A percentile compares a stretch with the other conserved stretches of the same genome.
These are phyloP conservation scores for Cyclocybe aegerita DNA, from an alignment of 768 basidiomycete genomes.

Conservation along the genomic window DNA sequence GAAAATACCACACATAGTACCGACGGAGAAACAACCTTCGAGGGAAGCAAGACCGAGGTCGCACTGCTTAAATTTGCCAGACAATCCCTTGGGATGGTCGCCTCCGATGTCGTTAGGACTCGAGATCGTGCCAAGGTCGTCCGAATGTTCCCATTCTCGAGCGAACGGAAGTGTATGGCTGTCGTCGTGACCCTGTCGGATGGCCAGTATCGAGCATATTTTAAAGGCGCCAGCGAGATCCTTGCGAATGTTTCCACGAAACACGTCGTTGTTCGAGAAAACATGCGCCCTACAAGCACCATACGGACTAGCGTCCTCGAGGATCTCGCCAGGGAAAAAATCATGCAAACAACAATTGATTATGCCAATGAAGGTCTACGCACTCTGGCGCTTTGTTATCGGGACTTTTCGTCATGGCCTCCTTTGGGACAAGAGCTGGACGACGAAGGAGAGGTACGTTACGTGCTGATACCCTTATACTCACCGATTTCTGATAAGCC, in stretches of 20 bases:
- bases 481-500: constrained; percentile 11
- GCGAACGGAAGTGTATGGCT: constrained; percentile 93
- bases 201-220: constrained; percentile 64
- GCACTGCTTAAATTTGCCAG: constrained; percentile 85
- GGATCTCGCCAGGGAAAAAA: constrained; percentile 74
- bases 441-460: constrained; percentile 53
- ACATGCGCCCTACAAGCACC: constrained; percentile 17
- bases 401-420: constrained; percentile 86
- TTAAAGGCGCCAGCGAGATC: constrained; percentile 96
- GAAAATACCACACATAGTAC: constrained; percentile 66
- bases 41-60: constrained; percentile 95
- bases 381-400: constrained; percentile 93
- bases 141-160: constrained; percentile 93
- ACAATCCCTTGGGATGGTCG: constrained; percentile 62
- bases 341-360: constrained; percentile 91
- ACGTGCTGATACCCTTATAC: background rate
- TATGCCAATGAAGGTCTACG: constrained; percentile 96
- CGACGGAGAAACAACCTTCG: constrained; percentile 59
- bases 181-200: constrained; percentile 68
- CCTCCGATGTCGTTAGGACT: constrained; percentile 56
- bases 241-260: constrained; percentile 71
- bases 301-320: constrained; percentile 66
- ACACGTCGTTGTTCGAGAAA: constrained; percentile 68
- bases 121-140: constrained; percentile 64
- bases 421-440: constrained; percentile 45